These are phyloP conservation scores for Glebionis coronaria DNA, from an alignment of 129 eudicot genomes.

Conservation along the genomic window DNA sequence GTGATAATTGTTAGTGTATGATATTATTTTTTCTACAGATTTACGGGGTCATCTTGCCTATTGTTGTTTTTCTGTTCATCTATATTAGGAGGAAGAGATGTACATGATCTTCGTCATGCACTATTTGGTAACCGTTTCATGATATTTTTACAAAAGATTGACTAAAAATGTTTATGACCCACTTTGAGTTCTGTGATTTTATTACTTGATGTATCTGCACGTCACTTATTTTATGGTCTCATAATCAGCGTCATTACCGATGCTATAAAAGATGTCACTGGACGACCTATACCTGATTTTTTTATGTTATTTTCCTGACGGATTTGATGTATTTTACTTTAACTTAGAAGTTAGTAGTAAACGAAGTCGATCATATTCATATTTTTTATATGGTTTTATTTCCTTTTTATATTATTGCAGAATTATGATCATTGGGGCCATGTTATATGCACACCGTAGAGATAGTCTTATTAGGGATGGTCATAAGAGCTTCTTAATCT, in stretches of 20 bases:
- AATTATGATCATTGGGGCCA: constrained; percentile 64
- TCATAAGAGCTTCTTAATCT: constrained; percentile 93
- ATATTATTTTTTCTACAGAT: constrained; percentile 7
- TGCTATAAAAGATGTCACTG: constrained; percentile 75
- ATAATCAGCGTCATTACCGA: constrained; percentile 79
- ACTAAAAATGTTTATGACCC: neutral
- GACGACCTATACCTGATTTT: constrained; percentile 84
- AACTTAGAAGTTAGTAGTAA: neutral
- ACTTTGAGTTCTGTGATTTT: constrained; percentile 1
- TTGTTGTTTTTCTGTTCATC: too few relatives aligned
- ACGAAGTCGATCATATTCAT: neutral
- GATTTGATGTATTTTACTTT: constrained; percentile 41
- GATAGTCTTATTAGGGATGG: constrained; percentile 73
- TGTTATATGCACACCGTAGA: constrained; percentile 67
- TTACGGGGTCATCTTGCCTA: too few relatives aligned
- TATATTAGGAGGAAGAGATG: constrained; percentile 68
- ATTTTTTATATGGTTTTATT: neutral
- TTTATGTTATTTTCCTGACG: constrained; percentile 90
- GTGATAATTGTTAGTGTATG: constrained; percentile 1
- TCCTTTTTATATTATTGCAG: constrained; percentile 43
- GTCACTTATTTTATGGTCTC: constrained; percentile 60
- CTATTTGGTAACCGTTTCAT: constrained; percentile 49
- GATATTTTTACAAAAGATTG: neutral
- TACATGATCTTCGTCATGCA: constrained; percentile 71
- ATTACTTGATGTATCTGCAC: constrained; percentile 36